Evolutionary conservation across 1,139 yeast genomes (phyloP), one percentile per base, ranked within the genome.

Genomic region (Kodamaea ohmeri): DNA sequence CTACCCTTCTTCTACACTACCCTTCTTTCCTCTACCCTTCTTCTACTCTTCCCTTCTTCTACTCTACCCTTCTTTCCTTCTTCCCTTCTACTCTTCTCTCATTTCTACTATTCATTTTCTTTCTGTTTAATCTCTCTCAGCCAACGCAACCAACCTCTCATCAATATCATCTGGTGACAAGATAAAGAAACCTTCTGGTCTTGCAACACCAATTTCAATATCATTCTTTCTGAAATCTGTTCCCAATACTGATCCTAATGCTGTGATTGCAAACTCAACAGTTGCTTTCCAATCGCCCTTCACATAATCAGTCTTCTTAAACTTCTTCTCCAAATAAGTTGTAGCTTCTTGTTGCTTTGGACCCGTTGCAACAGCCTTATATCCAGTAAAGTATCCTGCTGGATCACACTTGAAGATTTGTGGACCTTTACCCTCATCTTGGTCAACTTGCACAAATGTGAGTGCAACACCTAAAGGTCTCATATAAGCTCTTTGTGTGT

Each of bases 401-500:
- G 98, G 98, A 62, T 92, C 98, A 51, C 95, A 83, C 67, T 92
- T 92, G 69, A 77, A 88, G 46, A 92, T 73, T 54, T 81, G 80
- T n/a, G 98, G 96, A 0, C 97, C 98, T 44, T 70, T 63, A 58
- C 83, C 92, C 36, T 60, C 57, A 42, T 69, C 75, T 6, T 42
- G 46, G 43, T 70, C 75, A 11, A 49, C 51, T 35, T 94, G 81
- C 44, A 90, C 76, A 55, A 92, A 84, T 16, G 97, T 89, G 55
- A 89, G 74, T 20, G 96, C 88, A 40, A 89, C 96, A 27, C 97
- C 97, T 49, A 90, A 72, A 19, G 98, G 98, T 63, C 98, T 80
- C 97, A 92, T 92, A 63, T 92, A 92, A n/a, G 98, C 98, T 58
- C 97, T 77, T 65, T 92, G 98, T 32, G 98, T 92, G 63, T 89